Percentiles rank a stretch among this genome's conserved stretches.
Evolutionary conservation across 2,329 filamentous ascomycete genomes (phyloP).

Genomic region (Penicillium expansum): DNA sequence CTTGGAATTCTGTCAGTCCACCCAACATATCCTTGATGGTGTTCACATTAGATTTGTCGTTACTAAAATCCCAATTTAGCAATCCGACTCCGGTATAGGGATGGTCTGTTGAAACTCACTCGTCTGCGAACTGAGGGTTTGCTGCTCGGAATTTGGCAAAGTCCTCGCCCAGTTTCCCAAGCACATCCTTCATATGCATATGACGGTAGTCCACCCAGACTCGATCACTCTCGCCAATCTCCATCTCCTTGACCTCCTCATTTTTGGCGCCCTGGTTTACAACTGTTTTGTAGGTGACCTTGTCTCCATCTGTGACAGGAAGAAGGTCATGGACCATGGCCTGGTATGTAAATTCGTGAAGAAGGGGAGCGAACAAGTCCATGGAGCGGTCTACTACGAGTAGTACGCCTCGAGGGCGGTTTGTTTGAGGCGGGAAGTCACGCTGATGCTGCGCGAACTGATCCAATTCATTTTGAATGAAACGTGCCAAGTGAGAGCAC

Average conservation of each 20-base stretch:
- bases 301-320: conserved; percentile 82
- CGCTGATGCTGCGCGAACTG: conserved; percentile 80
- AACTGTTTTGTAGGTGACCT: conserved; percentile 76
- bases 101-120: conserved; percentile 36
- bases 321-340: conserved; percentile 95
- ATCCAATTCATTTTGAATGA: conserved; percentile 89
- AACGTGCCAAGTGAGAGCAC: conserved; percentile 81
- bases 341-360: conserved; percentile 98
- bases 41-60: conserved; percentile 73
- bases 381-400: conserved; percentile 89
- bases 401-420: conserved; percentile 75
- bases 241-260: conserved; percentile 82
- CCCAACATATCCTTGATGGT: conserved; percentile 97
- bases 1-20: conserved; percentile 87
- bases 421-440: conserved; percentile 72
- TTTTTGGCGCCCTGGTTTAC: conserved; percentile 71
- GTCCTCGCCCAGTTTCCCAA: conserved; percentile 87
- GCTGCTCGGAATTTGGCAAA: conserved; percentile 88
- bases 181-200: conserved; percentile 95
- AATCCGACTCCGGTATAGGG: not conserved
- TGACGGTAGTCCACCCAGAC: conserved; percentile 96
- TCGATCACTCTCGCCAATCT: conserved; percentile 83
- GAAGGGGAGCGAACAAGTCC: conserved; percentile 80
- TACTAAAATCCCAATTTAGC: conserved; percentile 39
- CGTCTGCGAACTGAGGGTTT: conserved; percentile 87